Percentiles rank a stretch among this genome's conserved stretches.
Evolutionary conservation across 495 filamentous ascomycete species (phyloP).

Genomic region (Hypomontagnella submonticulosa): DNA sequence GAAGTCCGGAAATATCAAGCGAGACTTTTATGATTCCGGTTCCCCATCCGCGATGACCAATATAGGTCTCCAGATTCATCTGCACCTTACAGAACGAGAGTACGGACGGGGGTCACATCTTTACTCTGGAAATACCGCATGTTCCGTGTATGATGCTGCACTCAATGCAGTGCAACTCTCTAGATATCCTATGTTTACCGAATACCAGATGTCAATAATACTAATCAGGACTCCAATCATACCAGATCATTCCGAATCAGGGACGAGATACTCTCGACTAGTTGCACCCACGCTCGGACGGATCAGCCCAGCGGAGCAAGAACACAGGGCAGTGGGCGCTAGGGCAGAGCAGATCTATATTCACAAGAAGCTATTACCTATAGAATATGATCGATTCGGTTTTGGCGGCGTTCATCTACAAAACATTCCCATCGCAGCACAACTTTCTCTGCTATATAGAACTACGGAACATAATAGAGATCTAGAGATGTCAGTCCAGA

Average conservation of each 20-base stretch:
- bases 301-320: no score
- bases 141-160: slow-evolving; percentile 3
- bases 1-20: slow-evolving; percentile 5
- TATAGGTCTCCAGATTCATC: slow-evolving; percentile 21
- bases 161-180: not conserved
- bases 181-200: no score
- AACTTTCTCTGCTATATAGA: not conserved
- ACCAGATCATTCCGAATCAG: not conserved
- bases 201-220: slow-evolving; percentile 12
- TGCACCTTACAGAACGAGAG: slow-evolving; percentile 1
- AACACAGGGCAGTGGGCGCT: not conserved
- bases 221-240: slow-evolving; percentile 15
- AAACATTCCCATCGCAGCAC: slow-evolving; percentile 17
- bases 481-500: no score
- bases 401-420: slow-evolving; percentile 24
- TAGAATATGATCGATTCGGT: slow-evolving; percentile 18
- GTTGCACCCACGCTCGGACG: slow-evolving; percentile 7
- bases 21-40: slow-evolving; percentile 12
- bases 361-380: slow-evolving; percentile 10
- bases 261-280: slow-evolving; percentile 21
- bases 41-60: slow-evolving; percentile 28
- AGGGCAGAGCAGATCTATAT: slow-evolving; percentile 21
- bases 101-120: slow-evolving; percentile 18
- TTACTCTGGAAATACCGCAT: not conserved
- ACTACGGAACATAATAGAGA: no score